These are phyloP conservation scores for Scheffersomyces stipitis DNA, from an alignment of 805 yeast species.

Conservation along the genomic window DNA sequence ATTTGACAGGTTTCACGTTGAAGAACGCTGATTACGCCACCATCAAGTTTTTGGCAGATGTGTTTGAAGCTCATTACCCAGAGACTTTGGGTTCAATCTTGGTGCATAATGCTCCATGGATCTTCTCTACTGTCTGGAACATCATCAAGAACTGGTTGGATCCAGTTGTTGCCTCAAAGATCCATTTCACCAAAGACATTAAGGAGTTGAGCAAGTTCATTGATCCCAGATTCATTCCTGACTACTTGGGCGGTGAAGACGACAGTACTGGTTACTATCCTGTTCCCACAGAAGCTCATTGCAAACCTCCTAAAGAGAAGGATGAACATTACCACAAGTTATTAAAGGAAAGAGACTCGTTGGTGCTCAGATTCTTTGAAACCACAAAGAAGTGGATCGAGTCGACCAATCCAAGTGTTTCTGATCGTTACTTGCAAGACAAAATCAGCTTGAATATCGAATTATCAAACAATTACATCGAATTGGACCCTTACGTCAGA, in stretches of 20 bases:
- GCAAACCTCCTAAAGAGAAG: conserved; percentile 32
- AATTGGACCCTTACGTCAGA: conserved; percentile 79
- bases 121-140: conserved; percentile 92
- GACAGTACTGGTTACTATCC: conserved; percentile 56
- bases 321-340: conserved; percentile 44
- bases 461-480: conserved; percentile 62
- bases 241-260: conserved; percentile 74
- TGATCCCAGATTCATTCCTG: conserved; percentile 59
- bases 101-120: conserved; percentile 96
- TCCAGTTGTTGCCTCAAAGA: conserved; percentile 92
- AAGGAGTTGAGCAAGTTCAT: conserved; percentile 69
- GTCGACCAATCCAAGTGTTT: conserved; percentile 50
- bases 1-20: conserved; percentile 80
- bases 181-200: conserved; percentile 71
- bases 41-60: conserved; percentile 82
- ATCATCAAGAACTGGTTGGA: conserved; percentile 92
- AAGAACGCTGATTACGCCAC: conserved; percentile 92
- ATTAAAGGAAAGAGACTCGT: conserved; percentile 51
- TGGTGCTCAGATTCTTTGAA: conserved; percentile 55
- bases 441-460: conserved; percentile 53
- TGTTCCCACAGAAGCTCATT: conserved; percentile 62
- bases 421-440: conserved; percentile 49
- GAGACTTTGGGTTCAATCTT: conserved; percentile 83
- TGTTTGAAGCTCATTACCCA: conserved; percentile 96
- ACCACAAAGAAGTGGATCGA: conserved; percentile 79